Evolutionary conservation across 2,329 filamentous ascomycete genomes (phyloP).

Genomic region (Colletotrichum orbiculare): DNA sequence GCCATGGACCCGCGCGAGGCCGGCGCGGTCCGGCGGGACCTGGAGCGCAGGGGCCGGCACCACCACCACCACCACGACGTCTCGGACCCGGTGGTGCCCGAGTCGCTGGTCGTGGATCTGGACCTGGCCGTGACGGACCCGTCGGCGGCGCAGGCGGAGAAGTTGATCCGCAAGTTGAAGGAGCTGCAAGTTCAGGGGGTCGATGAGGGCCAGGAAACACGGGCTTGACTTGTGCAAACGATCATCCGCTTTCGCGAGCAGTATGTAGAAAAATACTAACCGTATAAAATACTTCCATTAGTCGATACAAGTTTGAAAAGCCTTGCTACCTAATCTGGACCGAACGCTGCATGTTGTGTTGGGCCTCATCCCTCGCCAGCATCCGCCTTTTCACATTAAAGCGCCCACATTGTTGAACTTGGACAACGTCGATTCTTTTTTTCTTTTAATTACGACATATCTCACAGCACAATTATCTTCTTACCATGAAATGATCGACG

Average conservation of each 20-base stretch:
- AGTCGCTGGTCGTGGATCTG: constrained; percentile 50
- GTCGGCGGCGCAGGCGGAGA: constrained; percentile 46
- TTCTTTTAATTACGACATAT: no score
- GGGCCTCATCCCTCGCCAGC: no score
- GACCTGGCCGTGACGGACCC: constrained; percentile 49
- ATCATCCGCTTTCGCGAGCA: not conserved
- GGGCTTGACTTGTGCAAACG: not conserved
- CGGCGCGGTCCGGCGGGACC: constrained; percentile 43
- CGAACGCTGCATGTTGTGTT: no score
- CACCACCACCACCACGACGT: constrained; percentile 12
- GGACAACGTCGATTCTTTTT: no score
- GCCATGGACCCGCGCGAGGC: constrained; percentile 45
- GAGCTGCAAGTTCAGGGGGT: not conserved
- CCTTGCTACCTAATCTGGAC: no score
- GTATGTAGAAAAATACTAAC: accelerated
- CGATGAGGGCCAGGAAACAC: not conserved
- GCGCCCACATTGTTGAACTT: no score
- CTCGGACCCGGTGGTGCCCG: constrained; percentile 42
- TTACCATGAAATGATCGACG: no score
- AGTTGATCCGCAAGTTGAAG: constrained; percentile 44
- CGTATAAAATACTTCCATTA: no score
- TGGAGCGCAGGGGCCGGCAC: constrained; percentile 42
- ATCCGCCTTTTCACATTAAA: no score
- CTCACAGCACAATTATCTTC: no score
- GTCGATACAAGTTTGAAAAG: no score